Conservation (phyloP, 352 stramenopile species). For the Phytophthora boehmeriae region DNA sequence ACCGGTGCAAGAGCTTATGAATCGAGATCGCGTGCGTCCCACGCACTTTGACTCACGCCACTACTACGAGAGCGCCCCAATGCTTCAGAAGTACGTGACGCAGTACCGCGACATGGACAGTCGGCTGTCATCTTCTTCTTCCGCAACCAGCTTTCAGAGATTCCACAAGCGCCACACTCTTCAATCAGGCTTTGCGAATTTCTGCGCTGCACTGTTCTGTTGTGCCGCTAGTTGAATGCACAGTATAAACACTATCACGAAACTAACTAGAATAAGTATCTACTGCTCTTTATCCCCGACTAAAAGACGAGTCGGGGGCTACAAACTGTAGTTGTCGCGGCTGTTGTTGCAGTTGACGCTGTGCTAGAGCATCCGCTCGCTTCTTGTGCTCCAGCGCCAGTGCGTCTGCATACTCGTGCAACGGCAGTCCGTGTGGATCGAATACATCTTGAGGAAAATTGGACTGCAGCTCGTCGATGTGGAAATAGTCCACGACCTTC, state of each 20-base stretch:
- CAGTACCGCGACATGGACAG: constrained; percentile 61
- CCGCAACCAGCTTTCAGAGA: constrained; percentile 27
- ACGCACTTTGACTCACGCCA: constrained; percentile 85
- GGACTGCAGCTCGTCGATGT: constrained; percentile 80
- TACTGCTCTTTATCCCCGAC: constrained; percentile 15
- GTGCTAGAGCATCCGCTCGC: constrained; percentile 40
- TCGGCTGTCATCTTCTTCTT: constrained; percentile 36
- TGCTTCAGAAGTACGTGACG: constrained; percentile 87
- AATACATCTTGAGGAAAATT: constrained; percentile 74
- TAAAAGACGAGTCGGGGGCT: constrained; percentile 14
- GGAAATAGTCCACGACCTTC: constrained; percentile 88
- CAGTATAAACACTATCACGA: too few relatives aligned
- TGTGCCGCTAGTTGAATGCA: constrained; percentile 14
- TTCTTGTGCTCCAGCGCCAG: constrained; percentile 73
- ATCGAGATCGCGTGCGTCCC: constrained; percentile 65
- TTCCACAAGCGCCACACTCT: constrained; percentile 18
- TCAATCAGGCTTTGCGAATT: constrained; percentile 19
- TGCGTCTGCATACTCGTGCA: constrained; percentile 72
- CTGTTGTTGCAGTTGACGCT: constrained; percentile 43
- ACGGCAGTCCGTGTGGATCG: constrained; percentile 64
- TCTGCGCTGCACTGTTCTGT: constrained; percentile 36
- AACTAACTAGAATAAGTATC: too few relatives aligned
- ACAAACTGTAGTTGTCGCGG: constrained; percentile 30
- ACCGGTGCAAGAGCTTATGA: constrained; percentile 85
- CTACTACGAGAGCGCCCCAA: constrained; percentile 86